Evolutionary conservation across 2,329 filamentous ascomycete species (phyloP).

Genomic region (Fusarium pseudocircinatum): DNA sequence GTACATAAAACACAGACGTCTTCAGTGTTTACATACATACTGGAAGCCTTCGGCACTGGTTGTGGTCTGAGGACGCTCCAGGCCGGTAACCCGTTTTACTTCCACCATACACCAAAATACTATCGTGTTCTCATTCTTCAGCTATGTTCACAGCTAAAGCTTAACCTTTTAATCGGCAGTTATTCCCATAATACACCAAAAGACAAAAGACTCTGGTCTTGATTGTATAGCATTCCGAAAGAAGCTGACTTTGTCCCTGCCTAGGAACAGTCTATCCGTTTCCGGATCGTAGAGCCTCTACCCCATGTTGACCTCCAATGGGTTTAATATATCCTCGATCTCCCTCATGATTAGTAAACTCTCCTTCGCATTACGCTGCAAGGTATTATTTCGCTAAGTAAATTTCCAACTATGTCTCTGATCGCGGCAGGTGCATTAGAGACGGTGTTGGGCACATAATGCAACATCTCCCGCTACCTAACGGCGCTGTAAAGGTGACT

Average conservation of each 20-base stretch:
- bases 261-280: background rate
- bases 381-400: background rate
- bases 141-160: no score
- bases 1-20: no score
- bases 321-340: background rate
- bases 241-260: background rate
- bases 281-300: background rate
- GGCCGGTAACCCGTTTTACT: accelerated
- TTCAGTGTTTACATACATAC: no score
- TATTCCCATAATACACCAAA: background rate
- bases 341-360: background rate
- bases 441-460: background rate
- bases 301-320: background rate
- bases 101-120: background rate
- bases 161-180: no score
- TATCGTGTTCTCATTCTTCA: no score
- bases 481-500: background rate
- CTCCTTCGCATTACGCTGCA: accelerated
- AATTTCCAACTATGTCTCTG: background rate
- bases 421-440: background rate
- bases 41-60: no score
- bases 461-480: background rate
- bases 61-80: background rate
- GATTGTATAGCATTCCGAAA: background rate
- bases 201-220: background rate